phyloP scores from a whole-genome alignment of 805 yeast species.

The Komagataella pastoris region DNA sequence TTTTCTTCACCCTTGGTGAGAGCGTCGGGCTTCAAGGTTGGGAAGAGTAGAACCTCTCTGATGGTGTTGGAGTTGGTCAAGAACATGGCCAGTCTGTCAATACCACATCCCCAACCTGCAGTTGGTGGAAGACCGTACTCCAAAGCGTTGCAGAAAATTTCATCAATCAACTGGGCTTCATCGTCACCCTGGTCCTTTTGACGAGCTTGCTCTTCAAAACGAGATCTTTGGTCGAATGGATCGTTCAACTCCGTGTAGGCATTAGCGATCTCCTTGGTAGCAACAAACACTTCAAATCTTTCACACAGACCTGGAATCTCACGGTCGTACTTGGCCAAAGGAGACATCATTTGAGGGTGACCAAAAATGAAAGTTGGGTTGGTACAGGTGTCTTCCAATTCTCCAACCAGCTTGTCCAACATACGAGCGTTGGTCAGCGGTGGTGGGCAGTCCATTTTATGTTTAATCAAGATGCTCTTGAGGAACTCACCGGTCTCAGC shows the following conservation, averaged over 20 bases:
- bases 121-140: slow-evolving; percentile 99
- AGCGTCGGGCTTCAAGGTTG: slow-evolving; percentile 93
- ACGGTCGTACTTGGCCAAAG: slow-evolving; percentile 94
- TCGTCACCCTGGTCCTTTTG: slow-evolving; percentile 99
- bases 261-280: slow-evolving; percentile 95
- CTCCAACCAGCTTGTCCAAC: slow-evolving; percentile 97
- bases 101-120: slow-evolving; percentile 99
- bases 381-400: slow-evolving; percentile 84
- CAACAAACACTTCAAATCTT: slow-evolving; percentile 96
- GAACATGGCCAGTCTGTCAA: slow-evolving; percentile 96
- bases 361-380: slow-evolving; percentile 98
- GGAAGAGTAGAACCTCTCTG: slow-evolving; percentile 96
- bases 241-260: slow-evolving; percentile 98
- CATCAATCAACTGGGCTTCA: slow-evolving; percentile 95
- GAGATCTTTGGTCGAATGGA: slow-evolving; percentile 94
- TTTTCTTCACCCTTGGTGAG: slow-evolving; percentile 21
- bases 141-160: slow-evolving; percentile 92
- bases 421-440: slow-evolving; percentile 95
- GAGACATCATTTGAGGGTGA: slow-evolving; percentile 99
- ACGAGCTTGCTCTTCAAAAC: slow-evolving; percentile 98
- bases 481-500: slow-evolving; percentile 87
- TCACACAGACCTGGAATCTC: slow-evolving; percentile 90
- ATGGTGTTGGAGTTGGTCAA: slow-evolving; percentile 92
- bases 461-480: slow-evolving; percentile 61
- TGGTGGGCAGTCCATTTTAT: slow-evolving; percentile 77